Base-by-base conservation (phyloP, 2,329 filamentous ascomycete genomes). In the Ophiocordyceps camponoti-floridani region DNA sequence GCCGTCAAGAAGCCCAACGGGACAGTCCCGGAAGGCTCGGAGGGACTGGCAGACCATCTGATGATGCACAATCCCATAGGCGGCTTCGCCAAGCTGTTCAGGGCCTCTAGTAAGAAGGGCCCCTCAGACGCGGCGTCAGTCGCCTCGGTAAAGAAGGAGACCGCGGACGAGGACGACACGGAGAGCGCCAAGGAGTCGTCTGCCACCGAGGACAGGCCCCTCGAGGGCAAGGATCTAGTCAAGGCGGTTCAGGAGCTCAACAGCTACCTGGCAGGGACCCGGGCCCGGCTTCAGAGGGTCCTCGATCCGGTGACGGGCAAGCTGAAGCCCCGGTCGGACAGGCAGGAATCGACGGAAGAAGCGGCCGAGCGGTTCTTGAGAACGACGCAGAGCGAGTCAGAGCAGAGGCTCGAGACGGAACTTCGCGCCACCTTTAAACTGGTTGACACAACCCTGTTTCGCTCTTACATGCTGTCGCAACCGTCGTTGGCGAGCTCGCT, bases 381-480 rank as follows among this genome's bases (percentile, higher is more conserved):
- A 7, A 65, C 68, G 4, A 56, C 57, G 1, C 57, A 59, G 14
- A 61, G 63, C 40, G 69, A 74, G 5, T 64, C 67, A 1, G 69
- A 78, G 26, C 68, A 72, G 42, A 62, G 84, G 49, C 80, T 85
- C 49, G 78, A 84, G 51, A 68, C 76, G 43, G 79, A 82, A 50
- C 69, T 96, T 2, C 73, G 79, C 12, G 72, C 79, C 35, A 86
- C 82, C 1, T 94, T 91, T 33, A 80, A 76, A 43, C 66, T 95
- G 2, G 86, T 96, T 7, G 91, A 98, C 57, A 98, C 91, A 0
- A 89, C 88, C 1, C 72, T 98, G 0, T 96, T 98, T 67, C 78
- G 89, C 14, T 83, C 86, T 0, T 93, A 94, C 60, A 96, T 98
- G 88, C 86, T 89, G 55, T 86, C 83, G 4, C 80, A 79, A 8